Conservation (phyloP, 345 rosid species). For the Euphorbia peplus region DNA sequence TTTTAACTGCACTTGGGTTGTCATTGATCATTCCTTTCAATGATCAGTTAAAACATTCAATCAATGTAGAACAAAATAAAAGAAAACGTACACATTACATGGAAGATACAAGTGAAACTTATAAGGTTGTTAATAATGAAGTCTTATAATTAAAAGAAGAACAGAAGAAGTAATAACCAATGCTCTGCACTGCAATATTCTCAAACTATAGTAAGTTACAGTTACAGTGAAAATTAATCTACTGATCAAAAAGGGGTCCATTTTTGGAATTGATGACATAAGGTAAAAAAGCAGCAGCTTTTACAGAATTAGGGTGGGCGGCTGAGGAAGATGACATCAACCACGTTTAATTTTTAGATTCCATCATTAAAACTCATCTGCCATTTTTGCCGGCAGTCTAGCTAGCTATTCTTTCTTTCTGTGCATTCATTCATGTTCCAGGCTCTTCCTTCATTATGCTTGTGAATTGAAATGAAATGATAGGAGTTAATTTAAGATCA, state of each 20-base stretch:
- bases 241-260: not conserved
- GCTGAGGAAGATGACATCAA: conserved; percentile 17
- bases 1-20: too few relatives aligned
- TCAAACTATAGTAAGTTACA: conserved; percentile 3
- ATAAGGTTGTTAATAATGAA: too few relatives aligned
- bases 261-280: conserved; percentile 6
- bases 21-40: not conserved
- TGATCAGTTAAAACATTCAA: not conserved
- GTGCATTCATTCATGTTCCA: too few relatives aligned
- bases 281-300: not conserved
- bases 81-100: too few relatives aligned
- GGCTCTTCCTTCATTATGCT: too few relatives aligned
- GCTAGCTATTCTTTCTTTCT: too few relatives aligned
- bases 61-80: too few relatives aligned
- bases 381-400: not conserved
- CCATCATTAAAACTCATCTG: conserved; percentile 14
- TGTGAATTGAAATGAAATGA: too few relatives aligned
- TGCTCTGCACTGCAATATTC: not conserved
- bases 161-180: not conserved
- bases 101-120: too few relatives aligned
- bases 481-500: too few relatives aligned
- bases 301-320: conserved; percentile 2
- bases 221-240: conserved; percentile 3
- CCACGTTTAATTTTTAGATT: conserved; percentile 5
- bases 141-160: too few relatives aligned